Conservation (phyloP, 176 grass and related monocot genomes). For the Zoysia pacifica region DNA sequence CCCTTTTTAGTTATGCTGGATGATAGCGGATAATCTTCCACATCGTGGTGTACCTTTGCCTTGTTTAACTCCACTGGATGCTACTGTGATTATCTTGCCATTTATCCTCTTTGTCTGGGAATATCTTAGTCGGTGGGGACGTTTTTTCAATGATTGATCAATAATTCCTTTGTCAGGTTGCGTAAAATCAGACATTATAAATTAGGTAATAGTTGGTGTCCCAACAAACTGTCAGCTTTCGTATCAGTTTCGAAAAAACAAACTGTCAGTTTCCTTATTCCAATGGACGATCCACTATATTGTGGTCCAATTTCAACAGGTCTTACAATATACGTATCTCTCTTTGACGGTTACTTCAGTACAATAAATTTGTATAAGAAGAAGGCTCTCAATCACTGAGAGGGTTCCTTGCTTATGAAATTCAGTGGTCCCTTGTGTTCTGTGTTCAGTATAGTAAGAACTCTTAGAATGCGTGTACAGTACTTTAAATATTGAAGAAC, state of each 20-base stretch:
- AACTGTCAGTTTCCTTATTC: conserved; percentile 23
- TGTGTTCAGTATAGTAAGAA: conserved; percentile 20
- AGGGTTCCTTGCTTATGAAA: conserved; percentile 16
- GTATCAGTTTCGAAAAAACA: conserved; percentile 2
- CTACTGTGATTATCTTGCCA: conserved; percentile 28
- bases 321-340: conserved; percentile 30
- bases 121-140: conserved; percentile 43
- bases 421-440: conserved; percentile 30
- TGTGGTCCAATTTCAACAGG: conserved; percentile 46
- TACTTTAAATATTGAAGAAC: conserved; percentile 30
- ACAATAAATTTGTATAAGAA: conserved; percentile 24
- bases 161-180: conserved; percentile 11
- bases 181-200: conserved; percentile 33
- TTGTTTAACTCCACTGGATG: conserved; percentile 12
- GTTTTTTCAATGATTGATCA: conserved; percentile 44
- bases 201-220: conserved; percentile 24
- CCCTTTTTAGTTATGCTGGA: conserved; percentile 21
- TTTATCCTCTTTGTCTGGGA: conserved; percentile 23
- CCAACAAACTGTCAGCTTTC: conserved; percentile 27
- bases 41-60: conserved; percentile 20
- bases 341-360: conserved; percentile 22
- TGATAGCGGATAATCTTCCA: not conserved
- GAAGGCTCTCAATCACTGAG: conserved; percentile 8
- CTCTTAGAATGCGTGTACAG: not conserved
- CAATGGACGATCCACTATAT: conserved; percentile 16